phyloP scores from a whole-genome alignment of 2,329 filamentous ascomycete species.

The Cytospora chrysosperma region DNA sequence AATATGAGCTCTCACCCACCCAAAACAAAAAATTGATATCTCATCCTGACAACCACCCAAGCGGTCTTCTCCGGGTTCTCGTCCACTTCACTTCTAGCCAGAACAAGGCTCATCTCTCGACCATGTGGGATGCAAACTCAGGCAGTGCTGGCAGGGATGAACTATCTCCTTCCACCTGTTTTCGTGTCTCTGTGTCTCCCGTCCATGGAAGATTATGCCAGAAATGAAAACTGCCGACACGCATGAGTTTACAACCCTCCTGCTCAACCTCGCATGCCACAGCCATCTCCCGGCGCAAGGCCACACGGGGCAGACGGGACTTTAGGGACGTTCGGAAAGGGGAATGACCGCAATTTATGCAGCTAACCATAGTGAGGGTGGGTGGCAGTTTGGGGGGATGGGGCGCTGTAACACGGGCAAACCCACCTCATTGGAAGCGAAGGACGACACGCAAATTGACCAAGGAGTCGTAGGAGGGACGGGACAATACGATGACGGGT shows the following conservation, averaged over 20 bases:
- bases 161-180: neutral
- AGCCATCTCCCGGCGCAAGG: neutral
- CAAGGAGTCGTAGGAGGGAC: neutral
- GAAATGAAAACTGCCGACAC: neutral
- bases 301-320: neutral
- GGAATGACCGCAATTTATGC: neutral
- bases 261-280: neutral
- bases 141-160: neutral
- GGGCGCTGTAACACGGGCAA: neutral
- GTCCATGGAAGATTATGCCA: neutral
- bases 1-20: neutral
- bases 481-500: neutral
- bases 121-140: neutral
- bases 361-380: neutral
- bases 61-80: neutral
- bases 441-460: neutral
- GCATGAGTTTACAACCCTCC: neutral
- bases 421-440: neutral
- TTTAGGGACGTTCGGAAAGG: neutral
- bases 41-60: neutral
- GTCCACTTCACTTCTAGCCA: neutral
- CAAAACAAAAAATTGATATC: neutral
- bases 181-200: neutral
- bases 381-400: neutral
- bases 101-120: neutral